Evolutionary conservation across 106 monocot species (phyloP), one percentile per base, ranked within the genome.

Genomic region (Dioscorea dumetorum): DNA sequence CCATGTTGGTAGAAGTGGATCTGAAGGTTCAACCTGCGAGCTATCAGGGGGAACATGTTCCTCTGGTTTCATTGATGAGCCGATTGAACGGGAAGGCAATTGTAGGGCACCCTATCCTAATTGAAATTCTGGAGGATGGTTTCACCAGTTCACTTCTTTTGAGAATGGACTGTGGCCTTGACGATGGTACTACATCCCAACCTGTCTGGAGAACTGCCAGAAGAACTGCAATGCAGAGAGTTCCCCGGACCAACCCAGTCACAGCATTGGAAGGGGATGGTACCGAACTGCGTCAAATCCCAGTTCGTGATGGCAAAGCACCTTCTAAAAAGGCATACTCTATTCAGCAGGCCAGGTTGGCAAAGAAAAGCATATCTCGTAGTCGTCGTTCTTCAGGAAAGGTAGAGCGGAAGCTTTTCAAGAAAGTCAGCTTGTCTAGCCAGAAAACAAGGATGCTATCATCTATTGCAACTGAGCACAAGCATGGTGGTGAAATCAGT

Each of bases 81-180:
- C 79, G 87, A 73, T 64, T 90, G 57, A 93, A 99, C 77, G 93
- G 99, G n/a, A 99, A 99, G 75, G 93, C 92, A 63, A 99, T 99
- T 48, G 56, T 99, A 6, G 99, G 99, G 3, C 92, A 99, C 41
- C 93, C 99, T 48, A 62, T 99, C 28, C 89, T 85, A 58, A 83
- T 99, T 34, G 93, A 93, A 63, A 90, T 83, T 64, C 34, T 99
- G 13, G 80, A 82, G 71, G 87, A 87, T 72, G 92, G 83, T 49
- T 85, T 82, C 49, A 58, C 85, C 12, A 58, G 54, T 61, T 58
- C 31, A 22, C 63, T 84, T 49, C 48, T 87, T 57, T 65, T 69
- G 22, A 69, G 63, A 50, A 65, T 51, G 24, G 67, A 78, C 72
- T 24, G 23, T 56, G 22, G 69, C 51, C 35, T 67, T 14, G 82